Evolutionary conservation across 805 yeast genomes (phyloP), one percentile per base, ranked within the genome.

Genomic region (Suhomyces prunicola): DNA sequence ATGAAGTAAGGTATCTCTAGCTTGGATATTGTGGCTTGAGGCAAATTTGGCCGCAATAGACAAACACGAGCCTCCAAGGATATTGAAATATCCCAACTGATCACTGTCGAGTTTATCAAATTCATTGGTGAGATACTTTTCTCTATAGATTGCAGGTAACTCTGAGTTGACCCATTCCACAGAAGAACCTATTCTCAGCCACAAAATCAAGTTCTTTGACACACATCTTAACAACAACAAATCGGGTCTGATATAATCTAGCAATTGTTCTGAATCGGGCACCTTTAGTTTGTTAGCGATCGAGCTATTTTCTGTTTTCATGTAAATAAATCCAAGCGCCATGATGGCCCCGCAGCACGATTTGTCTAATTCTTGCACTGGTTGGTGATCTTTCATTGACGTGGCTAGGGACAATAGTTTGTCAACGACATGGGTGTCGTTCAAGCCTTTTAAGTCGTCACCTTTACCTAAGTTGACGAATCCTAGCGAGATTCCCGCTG

Each of bases 401-500:
- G 78, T 73, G 0, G 90, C 89, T 52, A 82, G 71, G 0, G 83
- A 72, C 42, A 86, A 64, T 35, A 90, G 70, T 47, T 72, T 74
- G 54, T 86, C 90, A 23, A 84, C 81, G 5, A 88, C 79, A 59
- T 79, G 84, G 0, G 86, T 77, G 62, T 87, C 94, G 54, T 80
- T 80, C 44, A 83, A 67, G 0, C 85, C 85, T 47, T 79, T 72
- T 47, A 86, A 67, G 54, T 80, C 82, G 50, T 80, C 79, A 1
- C 94, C 96, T 52, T 82, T 81, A 0, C 96, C 97, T 29, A 91
- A 67, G 61, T 92, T 91, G 13, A 91, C 84, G 52, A 85, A 81
- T 0, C 99, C 99, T 15, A 92, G 69, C 0, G 96, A 83, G 42
- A 93, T 81, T 0, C 99, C 99, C 0, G 96, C 96, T 1, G 96